Evolutionary conservation across 2,329 filamentous ascomycete genomes (phyloP).

Genomic region (Aurifilum marmelostoma): DNA sequence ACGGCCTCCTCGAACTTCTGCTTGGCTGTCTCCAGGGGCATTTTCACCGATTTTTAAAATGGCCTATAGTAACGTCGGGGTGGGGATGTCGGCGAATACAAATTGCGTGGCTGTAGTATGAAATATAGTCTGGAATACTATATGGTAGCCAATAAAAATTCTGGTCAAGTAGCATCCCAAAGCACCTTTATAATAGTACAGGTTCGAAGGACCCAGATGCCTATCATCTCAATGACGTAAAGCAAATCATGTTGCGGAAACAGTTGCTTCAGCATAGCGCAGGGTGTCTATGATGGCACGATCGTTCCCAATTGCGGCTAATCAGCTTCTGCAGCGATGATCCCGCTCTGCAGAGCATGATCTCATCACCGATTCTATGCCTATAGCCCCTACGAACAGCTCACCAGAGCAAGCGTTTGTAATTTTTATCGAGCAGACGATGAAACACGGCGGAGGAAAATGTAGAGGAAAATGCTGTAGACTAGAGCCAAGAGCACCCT

Average conservation of each 20-base stretch:
- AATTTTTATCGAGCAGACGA: no score
- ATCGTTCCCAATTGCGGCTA: conserved; percentile 9
- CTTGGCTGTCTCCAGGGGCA: conserved; percentile 18
- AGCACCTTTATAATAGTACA: not conserved
- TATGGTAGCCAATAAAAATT: no score
- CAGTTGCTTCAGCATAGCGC: not conserved
- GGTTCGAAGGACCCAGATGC: not conserved
- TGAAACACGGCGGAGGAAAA: no score
- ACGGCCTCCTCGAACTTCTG: conserved; percentile 24
- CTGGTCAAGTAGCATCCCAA: no score
- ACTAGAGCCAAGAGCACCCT: no score
- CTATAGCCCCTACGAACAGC: no score
- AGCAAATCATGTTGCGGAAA: not conserved
- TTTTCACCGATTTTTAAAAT: not conserved
- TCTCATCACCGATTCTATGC: not conserved
- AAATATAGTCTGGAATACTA: no score
- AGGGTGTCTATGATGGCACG: not conserved
- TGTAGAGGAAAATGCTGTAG: no score
- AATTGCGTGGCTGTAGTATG: no score
- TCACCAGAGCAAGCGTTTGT: no score
- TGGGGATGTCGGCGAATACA: not conserved
- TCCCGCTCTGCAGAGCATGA: not conserved
- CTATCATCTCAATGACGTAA: conserved; percentile 10
- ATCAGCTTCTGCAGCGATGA: not conserved
- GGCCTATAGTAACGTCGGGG: not conserved